These are phyloP conservation scores for Lindgomyces ingoldianus DNA, from an alignment of 495 filamentous ascomycete genomes.

Conservation along the genomic window DNA sequence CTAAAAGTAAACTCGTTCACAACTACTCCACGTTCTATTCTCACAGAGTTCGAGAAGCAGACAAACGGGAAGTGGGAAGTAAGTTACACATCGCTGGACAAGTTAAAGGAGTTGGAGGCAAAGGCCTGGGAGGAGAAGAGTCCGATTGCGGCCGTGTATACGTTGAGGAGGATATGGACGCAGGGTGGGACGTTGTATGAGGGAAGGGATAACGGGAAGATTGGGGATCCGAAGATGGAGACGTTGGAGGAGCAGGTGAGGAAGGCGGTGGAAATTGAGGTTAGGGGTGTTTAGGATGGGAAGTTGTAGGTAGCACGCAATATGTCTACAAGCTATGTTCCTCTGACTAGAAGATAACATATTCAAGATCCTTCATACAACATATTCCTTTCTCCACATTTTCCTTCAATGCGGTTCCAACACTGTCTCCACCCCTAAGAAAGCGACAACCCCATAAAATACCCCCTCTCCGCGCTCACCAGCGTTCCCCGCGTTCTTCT, in stretches of 20 bases:
- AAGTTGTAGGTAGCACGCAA: slow-evolving; percentile 8
- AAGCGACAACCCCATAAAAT: slow-evolving; percentile 23
- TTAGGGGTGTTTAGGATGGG: slow-evolving; percentile 6
- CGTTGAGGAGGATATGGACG: slow-evolving; percentile 68
- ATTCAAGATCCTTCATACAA: no score
- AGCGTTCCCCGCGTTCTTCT: slow-evolving; percentile 16
- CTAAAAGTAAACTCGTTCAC: slow-evolving; percentile 73
- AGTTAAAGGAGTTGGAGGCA: slow-evolving; percentile 55
- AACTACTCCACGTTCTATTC: slow-evolving; percentile 60
- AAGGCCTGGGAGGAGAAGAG: slow-evolving; percentile 56
- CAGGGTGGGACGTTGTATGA: slow-evolving; percentile 71
- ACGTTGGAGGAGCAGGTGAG: slow-evolving; percentile 52
- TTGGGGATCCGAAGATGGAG: slow-evolving; percentile 53
- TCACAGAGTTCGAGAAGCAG: slow-evolving; percentile 67
- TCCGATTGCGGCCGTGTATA: slow-evolving; percentile 57
- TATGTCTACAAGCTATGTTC: no score
- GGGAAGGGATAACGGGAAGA: slow-evolving; percentile 62
- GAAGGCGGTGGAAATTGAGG: slow-evolving; percentile 43
- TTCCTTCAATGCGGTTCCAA: no score
- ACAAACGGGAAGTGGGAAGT: slow-evolving; percentile 59
- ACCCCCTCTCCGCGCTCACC: slow-evolving; percentile 13
- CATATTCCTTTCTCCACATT: no score
- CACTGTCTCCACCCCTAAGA: no score
- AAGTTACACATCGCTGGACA: slow-evolving; percentile 54
- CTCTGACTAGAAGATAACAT: no score